Base-by-base conservation (phyloP, 108 stramenopile species). In the Asterionellopsis glacialis region DNA sequence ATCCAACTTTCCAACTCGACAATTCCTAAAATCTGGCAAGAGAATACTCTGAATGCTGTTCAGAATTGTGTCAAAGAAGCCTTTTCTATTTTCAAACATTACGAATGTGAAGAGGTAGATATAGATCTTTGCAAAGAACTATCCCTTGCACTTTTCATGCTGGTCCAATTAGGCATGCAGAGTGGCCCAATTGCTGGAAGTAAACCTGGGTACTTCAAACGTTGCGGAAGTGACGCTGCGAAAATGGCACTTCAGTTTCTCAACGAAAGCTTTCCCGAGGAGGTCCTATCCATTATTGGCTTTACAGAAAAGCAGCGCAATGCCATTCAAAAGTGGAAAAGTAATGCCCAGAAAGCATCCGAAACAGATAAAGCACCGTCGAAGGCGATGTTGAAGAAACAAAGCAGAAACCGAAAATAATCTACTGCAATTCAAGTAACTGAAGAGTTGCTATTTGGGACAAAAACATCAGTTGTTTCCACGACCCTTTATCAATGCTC, bases 161-260 rank as follows among this genome's bases (percentile, higher is more conserved):
- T 91, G 15, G 24, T 91, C 16, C 90, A 91, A 67, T 72, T 70
- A 51, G 55, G 81, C 13, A 59, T 91, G 49, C 90, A 91, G 71
- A 66, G 58, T 23, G 90, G 90, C 18, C 90, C 90, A 0, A 61
- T 91, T 67, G 60, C 73, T 18, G 90, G 90, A 10, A 59, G 72
- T 51, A 86, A 91, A 45, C 79, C 90, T 38, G 90, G 90, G 5
- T 91, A 91, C 57, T 91, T 88, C 61, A 88, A 88, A 52, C 75
- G 90, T 38, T 88, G 90, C 59, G 90, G 90, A 2, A 61, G 76
- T 25, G 70, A 77, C 16, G 76, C 81, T n/a, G 87, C 90, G 0
- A 61, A 55, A 7, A 68, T 76, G 57, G 87, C 77, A 5, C 54
- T 67, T 21, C 59, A 53, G 11, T 86, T 83, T 63, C 68, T 91